Conservation (phyloP, 2,329 filamentous ascomycete genomes). For the Ophiostoma himal-ulmi region DNA sequence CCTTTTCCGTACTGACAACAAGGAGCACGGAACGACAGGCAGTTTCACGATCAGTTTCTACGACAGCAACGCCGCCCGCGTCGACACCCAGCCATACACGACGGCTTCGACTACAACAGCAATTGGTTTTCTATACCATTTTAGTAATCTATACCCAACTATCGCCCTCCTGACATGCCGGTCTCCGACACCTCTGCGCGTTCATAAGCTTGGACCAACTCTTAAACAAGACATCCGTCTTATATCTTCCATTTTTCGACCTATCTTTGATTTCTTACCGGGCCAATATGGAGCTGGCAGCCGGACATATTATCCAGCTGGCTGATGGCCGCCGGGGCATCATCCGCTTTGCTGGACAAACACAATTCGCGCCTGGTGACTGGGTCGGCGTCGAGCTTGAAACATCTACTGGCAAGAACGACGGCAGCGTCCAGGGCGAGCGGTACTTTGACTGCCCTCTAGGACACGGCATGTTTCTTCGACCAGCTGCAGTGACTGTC, state of each 20-base stretch:
- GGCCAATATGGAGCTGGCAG: slow-evolving; percentile 44
- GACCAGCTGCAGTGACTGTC: slow-evolving; percentile 61
- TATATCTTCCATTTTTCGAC: background rate
- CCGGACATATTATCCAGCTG: slow-evolving; percentile 72
- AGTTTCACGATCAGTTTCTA: background rate
- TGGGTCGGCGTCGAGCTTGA: slow-evolving; percentile 90
- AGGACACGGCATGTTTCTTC: slow-evolving; percentile 78
- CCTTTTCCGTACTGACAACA: slow-evolving; percentile 4
- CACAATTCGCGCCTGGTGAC: slow-evolving; percentile 71
- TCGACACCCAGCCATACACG: background rate
- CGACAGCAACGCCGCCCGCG: slow-evolving; percentile 1
- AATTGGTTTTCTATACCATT: background rate
- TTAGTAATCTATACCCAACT: background rate
- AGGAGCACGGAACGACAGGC: background rate
- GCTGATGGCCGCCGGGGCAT: slow-evolving; percentile 69
- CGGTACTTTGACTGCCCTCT: slow-evolving; percentile 81
- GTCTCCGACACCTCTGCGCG: background rate
- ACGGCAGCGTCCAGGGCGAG: slow-evolving; percentile 81
- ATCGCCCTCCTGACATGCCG: background rate
- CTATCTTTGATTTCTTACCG: background rate
- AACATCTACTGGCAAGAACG: slow-evolving; percentile 80
- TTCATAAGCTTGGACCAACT: background rate
- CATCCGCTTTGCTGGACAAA: slow-evolving; percentile 75
- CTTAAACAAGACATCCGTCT: background rate
- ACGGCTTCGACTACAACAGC: background rate